Evolutionary conservation across 306 rosid genomes (phyloP).

Genomic region (Urtica urens): DNA sequence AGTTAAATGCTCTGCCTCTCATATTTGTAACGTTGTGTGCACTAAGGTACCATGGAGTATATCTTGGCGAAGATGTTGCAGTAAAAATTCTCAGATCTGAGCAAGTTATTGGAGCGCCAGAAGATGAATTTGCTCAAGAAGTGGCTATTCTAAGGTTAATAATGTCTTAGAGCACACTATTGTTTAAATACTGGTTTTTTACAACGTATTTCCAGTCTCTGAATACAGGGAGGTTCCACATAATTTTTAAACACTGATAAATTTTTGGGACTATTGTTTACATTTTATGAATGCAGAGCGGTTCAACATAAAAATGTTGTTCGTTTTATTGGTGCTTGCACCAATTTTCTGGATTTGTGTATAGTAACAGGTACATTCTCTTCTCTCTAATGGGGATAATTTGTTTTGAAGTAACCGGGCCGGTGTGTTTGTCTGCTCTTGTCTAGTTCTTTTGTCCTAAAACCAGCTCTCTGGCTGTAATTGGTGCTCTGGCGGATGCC

Average conservation of each 20-base stretch:
- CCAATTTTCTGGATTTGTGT: slow-evolving; percentile 77
- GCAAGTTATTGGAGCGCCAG: slow-evolving; percentile 67
- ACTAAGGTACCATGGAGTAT: slow-evolving; percentile 68
- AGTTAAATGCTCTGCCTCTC: slow-evolving; percentile 2
- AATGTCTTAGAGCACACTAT: no score
- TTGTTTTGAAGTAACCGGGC: no score
- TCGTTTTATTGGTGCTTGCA: slow-evolving; percentile 87
- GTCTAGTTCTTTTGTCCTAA: no score
- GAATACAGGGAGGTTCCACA: no score
- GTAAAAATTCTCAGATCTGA: slow-evolving; percentile 85
- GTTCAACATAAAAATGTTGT: slow-evolving; percentile 91
- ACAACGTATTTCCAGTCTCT: no score
- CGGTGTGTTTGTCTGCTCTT: background rate
- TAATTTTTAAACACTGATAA: background rate
- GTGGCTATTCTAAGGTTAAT: slow-evolving; percentile 75
- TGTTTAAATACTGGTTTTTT: no score
- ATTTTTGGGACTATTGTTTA: background rate
- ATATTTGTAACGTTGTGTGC: slow-evolving; percentile 14
- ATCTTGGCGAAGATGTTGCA: slow-evolving; percentile 89
- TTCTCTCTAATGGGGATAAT: no score
- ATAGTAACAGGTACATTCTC: slow-evolving; percentile 70
- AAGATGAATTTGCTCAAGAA: slow-evolving; percentile 95
- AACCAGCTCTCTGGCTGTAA: no score
- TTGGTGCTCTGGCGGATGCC: no score
- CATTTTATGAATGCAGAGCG: slow-evolving; percentile 47